Evolutionary conservation across 2,329 filamentous ascomycete species (phyloP), one percentile per base, ranked within the genome.

Genomic region (Microsporum ferrugineum): DNA sequence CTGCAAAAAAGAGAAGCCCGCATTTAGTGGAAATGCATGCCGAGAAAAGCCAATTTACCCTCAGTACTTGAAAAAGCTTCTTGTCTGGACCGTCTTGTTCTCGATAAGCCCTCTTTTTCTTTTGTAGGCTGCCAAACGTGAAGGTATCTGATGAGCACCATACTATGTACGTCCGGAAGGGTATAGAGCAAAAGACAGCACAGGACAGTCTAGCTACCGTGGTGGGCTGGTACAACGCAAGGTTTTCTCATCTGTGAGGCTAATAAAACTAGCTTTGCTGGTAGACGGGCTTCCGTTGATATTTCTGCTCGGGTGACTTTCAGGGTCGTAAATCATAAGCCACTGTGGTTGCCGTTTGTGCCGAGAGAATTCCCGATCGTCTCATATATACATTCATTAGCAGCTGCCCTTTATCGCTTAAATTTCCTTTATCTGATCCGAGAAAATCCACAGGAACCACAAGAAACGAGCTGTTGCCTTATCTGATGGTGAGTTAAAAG

Each of bases 381-480:
- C 17, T 23, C 17, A 23, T 23, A 23, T 23, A 23, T 23, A 23
- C 17, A 23, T 23, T 23, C 17, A 23, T 23, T 23, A 23, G 17
- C 17, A 23, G 17, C 14, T n/a, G 33, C 4, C 17, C 29, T 34
- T 55, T 36, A 7, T 55, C 51, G 51, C 51, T 55, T 55, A 55
- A 8, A 34, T 34, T 55, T 55, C 36, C 51, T 38, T 55, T 55
- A 55, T 55, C 51, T 55, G 51, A 55, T 55, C 31, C 51, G 31
- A 17, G 4, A 31, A 8, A 23, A 14, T 4, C 51, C 51, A 38
- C 33, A 34, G 14, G 31, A 36, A n/a, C 12, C 31, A 55, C 12
- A 55, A 34, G 5, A 14, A 31, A n/a, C 17, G 51, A 34, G 17
- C n/a, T 14, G 31, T 55, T 55, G 51, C 36, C 51, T 55, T 55